Evolutionary conservation across 2,329 filamentous ascomycete species (phyloP).

Genomic region (Arthrocladium fulminans): DNA sequence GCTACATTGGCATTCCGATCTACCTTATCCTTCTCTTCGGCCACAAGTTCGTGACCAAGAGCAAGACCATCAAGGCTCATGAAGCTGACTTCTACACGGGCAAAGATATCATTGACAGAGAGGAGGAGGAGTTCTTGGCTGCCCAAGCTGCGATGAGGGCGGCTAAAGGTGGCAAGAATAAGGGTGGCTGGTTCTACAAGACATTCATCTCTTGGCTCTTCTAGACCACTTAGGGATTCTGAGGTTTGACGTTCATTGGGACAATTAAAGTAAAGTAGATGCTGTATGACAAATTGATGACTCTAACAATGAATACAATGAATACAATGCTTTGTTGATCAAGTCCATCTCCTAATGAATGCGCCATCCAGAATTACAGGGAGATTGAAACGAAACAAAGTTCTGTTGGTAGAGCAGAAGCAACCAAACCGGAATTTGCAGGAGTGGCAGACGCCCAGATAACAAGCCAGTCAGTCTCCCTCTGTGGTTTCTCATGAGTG

Average conservation of each 20-base stretch:
- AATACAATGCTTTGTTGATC: too few species aligned
- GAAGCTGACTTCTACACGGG: slow-evolving; percentile 62
- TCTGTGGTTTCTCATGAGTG: too few species aligned
- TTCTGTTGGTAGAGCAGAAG: too few species aligned
- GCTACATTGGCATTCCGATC: slow-evolving; percentile 67
- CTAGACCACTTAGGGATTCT: slow-evolving; percentile 28
- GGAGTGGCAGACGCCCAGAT: too few species aligned
- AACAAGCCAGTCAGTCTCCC: too few species aligned
- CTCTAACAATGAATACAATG: too few species aligned
- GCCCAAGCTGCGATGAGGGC: slow-evolving; percentile 43
- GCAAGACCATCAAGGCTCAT: slow-evolving; percentile 46
- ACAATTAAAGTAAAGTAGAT: neutral
- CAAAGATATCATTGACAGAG: slow-evolving; percentile 63
- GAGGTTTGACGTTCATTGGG: neutral
- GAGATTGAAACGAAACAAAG: too few species aligned
- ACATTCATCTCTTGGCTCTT: slow-evolving; percentile 55
- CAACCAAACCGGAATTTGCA: too few species aligned
- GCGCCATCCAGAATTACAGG: too few species aligned
- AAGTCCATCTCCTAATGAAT: too few species aligned
- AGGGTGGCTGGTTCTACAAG: slow-evolving; percentile 46
- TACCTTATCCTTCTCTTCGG: slow-evolving; percentile 62
- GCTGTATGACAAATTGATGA: too few species aligned
- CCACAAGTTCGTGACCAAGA: slow-evolving; percentile 52
- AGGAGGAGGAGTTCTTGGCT: slow-evolving; percentile 61
- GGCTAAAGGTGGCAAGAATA: slow-evolving; percentile 30